Evolutionary conservation across 108 stramenopile species (phyloP).

Genomic region (Skeletonema tropicum): DNA sequence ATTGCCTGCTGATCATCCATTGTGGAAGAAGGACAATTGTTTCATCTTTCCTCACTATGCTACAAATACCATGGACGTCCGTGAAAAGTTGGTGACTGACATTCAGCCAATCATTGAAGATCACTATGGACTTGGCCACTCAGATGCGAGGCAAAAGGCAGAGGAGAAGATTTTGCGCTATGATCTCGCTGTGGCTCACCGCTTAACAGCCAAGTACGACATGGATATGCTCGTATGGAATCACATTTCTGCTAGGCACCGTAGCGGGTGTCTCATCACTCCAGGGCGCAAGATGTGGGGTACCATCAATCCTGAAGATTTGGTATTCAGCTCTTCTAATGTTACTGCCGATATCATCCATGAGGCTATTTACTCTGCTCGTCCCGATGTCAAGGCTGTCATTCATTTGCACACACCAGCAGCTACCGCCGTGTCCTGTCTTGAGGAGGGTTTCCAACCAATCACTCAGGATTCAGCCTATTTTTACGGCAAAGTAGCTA

Average conservation of each 20-base stretch:
- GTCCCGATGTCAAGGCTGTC: slow-evolving; percentile 66
- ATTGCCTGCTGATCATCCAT: slow-evolving; percentile 51
- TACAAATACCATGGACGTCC: slow-evolving; percentile 64
- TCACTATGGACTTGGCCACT: slow-evolving; percentile 38
- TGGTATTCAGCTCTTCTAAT: slow-evolving; percentile 57
- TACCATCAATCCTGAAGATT: slow-evolving; percentile 58
- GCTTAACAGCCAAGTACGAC: slow-evolving; percentile 55
- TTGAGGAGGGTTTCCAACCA: slow-evolving; percentile 62
- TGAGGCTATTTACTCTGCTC: slow-evolving; percentile 60
- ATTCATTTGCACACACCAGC: slow-evolving; percentile 70
- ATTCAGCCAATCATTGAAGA: slow-evolving; percentile 58
- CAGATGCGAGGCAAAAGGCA: slow-evolving; percentile 32
- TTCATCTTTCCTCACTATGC: slow-evolving; percentile 67
- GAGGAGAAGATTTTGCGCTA: slow-evolving; percentile 44
- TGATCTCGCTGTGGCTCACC: slow-evolving; percentile 55
- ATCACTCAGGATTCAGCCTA: slow-evolving; percentile 61
- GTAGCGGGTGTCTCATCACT: slow-evolving; percentile 60
- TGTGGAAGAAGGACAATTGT: slow-evolving; percentile 57
- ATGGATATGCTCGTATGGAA: slow-evolving; percentile 80
- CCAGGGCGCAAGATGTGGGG: slow-evolving; percentile 59
- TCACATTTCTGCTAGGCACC: slow-evolving; percentile 63
- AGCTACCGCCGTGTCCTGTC: slow-evolving; percentile 63
- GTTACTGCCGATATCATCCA: slow-evolving; percentile 72
- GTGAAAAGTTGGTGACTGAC: slow-evolving; percentile 58
- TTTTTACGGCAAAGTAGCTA: slow-evolving; percentile 58